These are phyloP conservation scores for Penicillium malachiteum DNA, from an alignment of 495 filamentous ascomycete species.

Conservation along the genomic window DNA sequence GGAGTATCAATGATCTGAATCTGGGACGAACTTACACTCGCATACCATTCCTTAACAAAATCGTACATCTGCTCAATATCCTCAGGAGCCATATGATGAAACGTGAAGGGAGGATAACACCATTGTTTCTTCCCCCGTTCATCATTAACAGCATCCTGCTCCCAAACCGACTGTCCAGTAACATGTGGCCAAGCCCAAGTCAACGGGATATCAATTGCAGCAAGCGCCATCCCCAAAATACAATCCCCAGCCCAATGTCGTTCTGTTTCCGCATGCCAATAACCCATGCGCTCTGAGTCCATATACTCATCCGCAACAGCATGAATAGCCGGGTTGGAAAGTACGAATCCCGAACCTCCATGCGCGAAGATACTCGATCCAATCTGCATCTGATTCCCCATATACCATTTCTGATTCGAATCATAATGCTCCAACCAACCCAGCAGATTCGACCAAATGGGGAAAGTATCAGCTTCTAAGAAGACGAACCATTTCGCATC, in stretches of 20 bases:
- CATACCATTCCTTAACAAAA: slow-evolving; percentile 45
- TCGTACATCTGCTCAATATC: slow-evolving; percentile 38
- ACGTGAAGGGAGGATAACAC: slow-evolving; percentile 49
- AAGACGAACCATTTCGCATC: slow-evolving; percentile 65
- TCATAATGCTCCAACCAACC: slow-evolving; percentile 54
- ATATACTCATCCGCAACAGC: slow-evolving; percentile 20
- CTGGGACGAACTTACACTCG: slow-evolving; percentile 8
- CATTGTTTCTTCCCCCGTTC: slow-evolving; percentile 39
- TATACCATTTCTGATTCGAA: slow-evolving; percentile 47
- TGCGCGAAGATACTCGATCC: slow-evolving; percentile 55
- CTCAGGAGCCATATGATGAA: slow-evolving; percentile 46
- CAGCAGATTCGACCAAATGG: slow-evolving; percentile 62
- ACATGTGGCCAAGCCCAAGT: slow-evolving; percentile 40
- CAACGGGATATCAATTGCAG: slow-evolving; percentile 31
- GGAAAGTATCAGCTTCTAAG: slow-evolving; percentile 66
- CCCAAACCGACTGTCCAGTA: slow-evolving; percentile 30
- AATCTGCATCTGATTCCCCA: slow-evolving; percentile 54
- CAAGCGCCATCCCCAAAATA: slow-evolving; percentile 45
- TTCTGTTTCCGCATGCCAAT: slow-evolving; percentile 29
- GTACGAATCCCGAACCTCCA: slow-evolving; percentile 63
- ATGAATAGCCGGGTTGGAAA: slow-evolving; percentile 40
- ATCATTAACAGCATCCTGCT: slow-evolving; percentile 41
- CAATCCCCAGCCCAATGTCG: slow-evolving; percentile 45
- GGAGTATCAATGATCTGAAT: neutral
- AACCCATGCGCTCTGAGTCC: neutral